Percentiles rank a stretch among this genome's conserved stretches.
These are phyloP conservation scores for Eutrema heterophyllum DNA, from an alignment of 345 rosid species.

Conservation along the genomic window DNA sequence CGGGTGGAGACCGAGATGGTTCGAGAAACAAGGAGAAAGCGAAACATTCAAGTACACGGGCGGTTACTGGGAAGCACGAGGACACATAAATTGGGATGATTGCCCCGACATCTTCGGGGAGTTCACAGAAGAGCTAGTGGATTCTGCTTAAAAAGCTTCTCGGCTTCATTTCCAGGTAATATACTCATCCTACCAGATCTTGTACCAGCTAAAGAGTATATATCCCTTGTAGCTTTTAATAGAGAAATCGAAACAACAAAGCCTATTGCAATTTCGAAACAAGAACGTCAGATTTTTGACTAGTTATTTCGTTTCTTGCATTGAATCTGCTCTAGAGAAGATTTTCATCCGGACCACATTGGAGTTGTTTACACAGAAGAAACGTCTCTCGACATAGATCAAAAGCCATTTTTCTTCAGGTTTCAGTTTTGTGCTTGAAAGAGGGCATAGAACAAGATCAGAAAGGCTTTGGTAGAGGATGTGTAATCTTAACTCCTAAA, in stretches of 20 bases:
- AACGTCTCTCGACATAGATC: neutral
- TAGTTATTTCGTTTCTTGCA: neutral
- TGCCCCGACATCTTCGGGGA: constrained; percentile 87
- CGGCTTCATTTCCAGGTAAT: constrained; percentile 11
- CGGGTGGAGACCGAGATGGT: constrained; percentile 97
- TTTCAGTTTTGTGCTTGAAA: neutral
- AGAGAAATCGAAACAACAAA: neutral
- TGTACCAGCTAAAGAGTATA: neutral
- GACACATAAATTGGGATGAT: constrained; percentile 59
- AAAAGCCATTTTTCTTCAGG: neutral
- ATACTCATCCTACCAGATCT: neutral
- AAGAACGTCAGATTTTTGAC: neutral
- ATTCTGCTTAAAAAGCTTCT: constrained; percentile 28
- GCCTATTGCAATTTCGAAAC: neutral
- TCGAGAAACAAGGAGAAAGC: constrained; percentile 48
- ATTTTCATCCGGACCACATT: neutral
- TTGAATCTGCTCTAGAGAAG: neutral
- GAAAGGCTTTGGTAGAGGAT: neutral
- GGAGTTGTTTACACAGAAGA: constrained; percentile 12
- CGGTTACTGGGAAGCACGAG: constrained; percentile 93
- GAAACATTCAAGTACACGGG: constrained; percentile 71
- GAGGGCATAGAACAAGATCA: neutral
- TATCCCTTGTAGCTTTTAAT: neutral
- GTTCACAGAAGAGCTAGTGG: constrained; percentile 44
- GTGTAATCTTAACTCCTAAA: constrained; percentile 5